These are phyloP conservation scores for Arthrobotrys iridis DNA, from an alignment of 2,329 filamentous ascomycete genomes.

Conservation along the genomic window DNA sequence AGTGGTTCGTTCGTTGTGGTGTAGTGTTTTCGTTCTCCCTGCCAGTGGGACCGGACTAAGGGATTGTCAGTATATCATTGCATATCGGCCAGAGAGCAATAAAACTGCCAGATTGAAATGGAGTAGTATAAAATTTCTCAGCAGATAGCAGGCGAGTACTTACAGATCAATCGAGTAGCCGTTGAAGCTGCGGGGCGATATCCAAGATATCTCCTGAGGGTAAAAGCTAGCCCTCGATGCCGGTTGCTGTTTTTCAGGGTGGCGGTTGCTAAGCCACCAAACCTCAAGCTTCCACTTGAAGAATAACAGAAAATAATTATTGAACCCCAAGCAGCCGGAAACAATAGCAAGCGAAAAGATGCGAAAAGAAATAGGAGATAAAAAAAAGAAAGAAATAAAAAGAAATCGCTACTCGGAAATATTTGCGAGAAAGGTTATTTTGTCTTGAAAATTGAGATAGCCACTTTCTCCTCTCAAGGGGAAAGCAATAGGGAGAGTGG, in stretches of 20 bases:
- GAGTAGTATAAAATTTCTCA: too few species aligned
- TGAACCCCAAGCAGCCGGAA: not conserved
- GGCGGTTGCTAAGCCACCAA: constrained; percentile 18
- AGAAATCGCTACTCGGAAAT: constrained; percentile 6
- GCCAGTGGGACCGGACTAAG: not conserved
- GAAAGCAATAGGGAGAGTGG: constrained; percentile 42
- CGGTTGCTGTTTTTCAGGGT: constrained; percentile 10
- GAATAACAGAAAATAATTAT: not conserved
- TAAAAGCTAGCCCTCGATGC: not conserved
- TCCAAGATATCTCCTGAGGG: constrained; percentile 7
- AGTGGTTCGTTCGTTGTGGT: not conserved
- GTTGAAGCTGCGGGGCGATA: constrained; percentile 8
- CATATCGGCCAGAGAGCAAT: not conserved
- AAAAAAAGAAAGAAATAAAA: not conserved
- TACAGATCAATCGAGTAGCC: not conserved
- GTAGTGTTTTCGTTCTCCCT: not conserved
- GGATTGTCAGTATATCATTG: constrained; percentile 18
- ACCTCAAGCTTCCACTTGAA: not conserved
- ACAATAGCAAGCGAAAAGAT: not conserved
- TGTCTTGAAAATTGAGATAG: constrained; percentile 21
- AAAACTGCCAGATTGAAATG: not conserved
- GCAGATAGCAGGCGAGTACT: not conserved
- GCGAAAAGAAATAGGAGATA: constrained; percentile 2
- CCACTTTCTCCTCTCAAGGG: constrained; percentile 39
- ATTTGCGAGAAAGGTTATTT: not conserved